A percentile compares a stretch with the other conserved stretches of the same genome.
Evolutionary conservation across 2,329 filamentous ascomycete genomes (phyloP).

Genomic region (Phialophora expanda): DNA sequence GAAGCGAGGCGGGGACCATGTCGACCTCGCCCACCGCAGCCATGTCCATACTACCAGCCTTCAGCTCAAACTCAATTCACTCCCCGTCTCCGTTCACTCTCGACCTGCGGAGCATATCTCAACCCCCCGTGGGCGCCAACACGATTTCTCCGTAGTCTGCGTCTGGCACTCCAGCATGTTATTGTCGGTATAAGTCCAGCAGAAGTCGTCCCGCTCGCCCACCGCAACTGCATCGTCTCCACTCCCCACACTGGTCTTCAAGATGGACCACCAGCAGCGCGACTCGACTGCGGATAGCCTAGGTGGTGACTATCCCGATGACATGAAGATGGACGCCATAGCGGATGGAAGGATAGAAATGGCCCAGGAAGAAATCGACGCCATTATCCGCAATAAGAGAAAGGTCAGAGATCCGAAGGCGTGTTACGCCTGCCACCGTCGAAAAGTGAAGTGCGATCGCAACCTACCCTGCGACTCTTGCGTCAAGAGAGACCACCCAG

Average conservation of each 20-base stretch:
- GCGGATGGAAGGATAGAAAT: conserved; percentile 43
- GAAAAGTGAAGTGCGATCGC: conserved; percentile 54
- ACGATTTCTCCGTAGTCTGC: conserved; percentile 1
- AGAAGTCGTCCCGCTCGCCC: conserved; percentile 6
- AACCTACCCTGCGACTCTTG: conserved; percentile 57
- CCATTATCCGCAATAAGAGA: conserved; percentile 55
- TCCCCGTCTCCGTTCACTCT: background rate
- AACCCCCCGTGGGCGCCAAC: background rate
- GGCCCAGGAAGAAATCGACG: conserved; percentile 53
- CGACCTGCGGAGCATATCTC: background rate
- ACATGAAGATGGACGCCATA: conserved; percentile 24
- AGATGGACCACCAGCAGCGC: conserved; percentile 28
- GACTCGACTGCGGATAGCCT: conserved; percentile 15
- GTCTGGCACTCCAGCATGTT: conserved; percentile 3
- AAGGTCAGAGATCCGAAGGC: conserved; percentile 55
- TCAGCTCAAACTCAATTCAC: conserved; percentile 10
- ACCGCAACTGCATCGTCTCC: conserved; percentile 1
- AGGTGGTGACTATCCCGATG: conserved; percentile 32
- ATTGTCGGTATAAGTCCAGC: conserved; percentile 1
- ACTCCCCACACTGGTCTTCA: background rate
- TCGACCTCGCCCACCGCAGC: background rate
- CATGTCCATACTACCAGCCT: background rate
- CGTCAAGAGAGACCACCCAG: conserved; percentile 56
- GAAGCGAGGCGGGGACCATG: background rate
- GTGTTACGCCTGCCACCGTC: conserved; percentile 39